Conservation (phyloP, 306 rosid species). For the Dalbergia oliveri region DNA sequence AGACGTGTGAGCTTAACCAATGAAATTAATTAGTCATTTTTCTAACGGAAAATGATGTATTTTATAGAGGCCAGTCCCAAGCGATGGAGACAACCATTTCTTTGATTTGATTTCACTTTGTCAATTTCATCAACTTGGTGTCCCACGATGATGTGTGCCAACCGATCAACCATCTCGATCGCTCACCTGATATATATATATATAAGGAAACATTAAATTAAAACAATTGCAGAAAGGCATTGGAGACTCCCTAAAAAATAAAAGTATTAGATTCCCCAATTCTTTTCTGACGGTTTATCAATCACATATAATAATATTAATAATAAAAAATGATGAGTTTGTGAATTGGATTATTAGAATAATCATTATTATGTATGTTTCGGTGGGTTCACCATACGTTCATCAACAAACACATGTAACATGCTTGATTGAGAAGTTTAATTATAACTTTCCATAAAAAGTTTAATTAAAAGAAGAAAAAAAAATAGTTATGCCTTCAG, state of each 20-base stretch:
- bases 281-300: not conserved
- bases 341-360: not conserved
- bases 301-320: not conserved
- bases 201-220: not conserved
- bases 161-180: slow-evolving; percentile 41
- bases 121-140: slow-evolving; percentile 38
- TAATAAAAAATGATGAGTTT: too few relatives aligned
- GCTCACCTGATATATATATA: slow-evolving; percentile 38
- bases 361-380: not conserved
- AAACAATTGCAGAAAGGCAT: not conserved
- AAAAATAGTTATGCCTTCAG: not conserved
- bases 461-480: not conserved
- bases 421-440: slow-evolving; percentile 17
- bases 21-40: slow-evolving; percentile 24
- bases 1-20: slow-evolving; percentile 36
- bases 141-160: slow-evolving; percentile 20
- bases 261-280: not conserved
- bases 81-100: slow-evolving; percentile 28
- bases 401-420: not conserved
- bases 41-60: not conserved
- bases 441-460: not conserved
- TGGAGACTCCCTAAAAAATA: not conserved
- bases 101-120: slow-evolving; percentile 5
- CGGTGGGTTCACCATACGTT: not conserved
- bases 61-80: not conserved